These are phyloP conservation scores for Atkinsonella hypoxylon DNA, from an alignment of 2,329 filamentous ascomycete genomes.

Conservation along the genomic window DNA sequence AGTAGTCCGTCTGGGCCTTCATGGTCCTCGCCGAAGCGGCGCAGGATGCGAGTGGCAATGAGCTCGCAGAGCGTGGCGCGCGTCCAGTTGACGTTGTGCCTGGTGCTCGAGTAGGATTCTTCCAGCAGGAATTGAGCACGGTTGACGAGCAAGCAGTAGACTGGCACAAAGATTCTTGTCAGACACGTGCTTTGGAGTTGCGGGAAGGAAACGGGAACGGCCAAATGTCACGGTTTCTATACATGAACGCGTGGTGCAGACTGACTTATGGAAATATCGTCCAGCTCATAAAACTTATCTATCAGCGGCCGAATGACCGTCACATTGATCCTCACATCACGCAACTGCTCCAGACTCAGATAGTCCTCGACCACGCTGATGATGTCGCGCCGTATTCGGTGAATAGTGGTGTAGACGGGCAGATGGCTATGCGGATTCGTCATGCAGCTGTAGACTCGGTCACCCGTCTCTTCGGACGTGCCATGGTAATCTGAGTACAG, in stretches of 20 bases:
- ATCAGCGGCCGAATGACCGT: slow-evolving; percentile 69
- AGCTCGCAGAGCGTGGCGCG: slow-evolving; percentile 70
- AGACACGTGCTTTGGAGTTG: not conserved
- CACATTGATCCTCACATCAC: slow-evolving; percentile 71
- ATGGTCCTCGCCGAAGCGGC: slow-evolving; percentile 69
- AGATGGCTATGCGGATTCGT: slow-evolving; percentile 49
- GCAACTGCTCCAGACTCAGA: slow-evolving; percentile 61
- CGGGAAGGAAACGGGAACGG: not conserved
- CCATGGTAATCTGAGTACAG: slow-evolving; percentile 18
- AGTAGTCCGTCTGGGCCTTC: slow-evolving; percentile 59
- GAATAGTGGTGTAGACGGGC: slow-evolving; percentile 68
- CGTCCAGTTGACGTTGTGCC: slow-evolving; percentile 71
- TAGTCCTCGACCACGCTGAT: slow-evolving; percentile 50
- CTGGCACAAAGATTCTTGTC: slow-evolving; percentile 24
- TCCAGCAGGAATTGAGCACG: slow-evolving; percentile 68
- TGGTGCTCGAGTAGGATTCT: slow-evolving; percentile 61
- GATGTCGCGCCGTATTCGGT: slow-evolving; percentile 55
- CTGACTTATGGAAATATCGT: slow-evolving; percentile 66
- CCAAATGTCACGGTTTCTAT: not conserved
- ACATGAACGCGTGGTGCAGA: not conserved
- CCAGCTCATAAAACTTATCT: slow-evolving; percentile 68
- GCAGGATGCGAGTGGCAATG: slow-evolving; percentile 64
- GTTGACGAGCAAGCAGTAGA: slow-evolving; percentile 77
- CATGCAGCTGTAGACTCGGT: slow-evolving; percentile 38
- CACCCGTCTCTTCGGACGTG: slow-evolving; percentile 17